Evolutionary conservation across 2,329 filamentous ascomycete species (phyloP).

Genomic region (Fusarium azukiicola): DNA sequence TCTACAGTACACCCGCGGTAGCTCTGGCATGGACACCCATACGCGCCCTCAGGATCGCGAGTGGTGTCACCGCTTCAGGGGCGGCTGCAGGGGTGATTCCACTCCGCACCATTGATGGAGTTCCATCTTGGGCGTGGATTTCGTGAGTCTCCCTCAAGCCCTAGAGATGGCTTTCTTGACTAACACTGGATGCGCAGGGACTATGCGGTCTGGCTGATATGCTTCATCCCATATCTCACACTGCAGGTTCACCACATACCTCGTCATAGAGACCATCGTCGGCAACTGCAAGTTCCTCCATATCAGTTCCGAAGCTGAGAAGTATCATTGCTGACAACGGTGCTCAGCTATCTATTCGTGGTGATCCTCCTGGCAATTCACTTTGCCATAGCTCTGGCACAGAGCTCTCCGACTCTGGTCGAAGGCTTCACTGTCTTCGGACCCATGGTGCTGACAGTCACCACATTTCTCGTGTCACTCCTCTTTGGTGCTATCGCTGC

Average conservation of each 20-base stretch:
- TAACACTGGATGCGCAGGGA: background rate
- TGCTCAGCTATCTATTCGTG: background rate
- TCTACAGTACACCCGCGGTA: background rate
- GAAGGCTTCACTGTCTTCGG: constrained; percentile 17
- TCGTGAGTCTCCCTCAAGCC: background rate
- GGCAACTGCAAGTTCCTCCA: background rate
- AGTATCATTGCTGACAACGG: background rate
- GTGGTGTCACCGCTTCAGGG: background rate
- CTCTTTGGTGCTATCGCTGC: background rate
- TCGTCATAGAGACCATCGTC: background rate
- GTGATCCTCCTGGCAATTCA: background rate
- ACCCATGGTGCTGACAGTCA: background rate
- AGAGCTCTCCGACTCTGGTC: background rate
- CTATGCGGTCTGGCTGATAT: background rate
- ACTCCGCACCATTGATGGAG: background rate
- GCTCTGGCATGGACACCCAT: background rate
- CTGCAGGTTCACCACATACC: background rate
- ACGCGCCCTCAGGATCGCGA: constrained; percentile 7
- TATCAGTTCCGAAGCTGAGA: background rate
- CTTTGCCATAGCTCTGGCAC: background rate
- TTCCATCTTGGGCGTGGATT: constrained; percentile 6
- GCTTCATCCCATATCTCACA: background rate
- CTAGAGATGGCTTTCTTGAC: background rate
- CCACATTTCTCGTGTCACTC: constrained; percentile 8
- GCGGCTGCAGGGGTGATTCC: background rate